Base-by-base conservation (phyloP, 371 early-diverging fungal genomes). In the Mortierella sp. region DNA sequence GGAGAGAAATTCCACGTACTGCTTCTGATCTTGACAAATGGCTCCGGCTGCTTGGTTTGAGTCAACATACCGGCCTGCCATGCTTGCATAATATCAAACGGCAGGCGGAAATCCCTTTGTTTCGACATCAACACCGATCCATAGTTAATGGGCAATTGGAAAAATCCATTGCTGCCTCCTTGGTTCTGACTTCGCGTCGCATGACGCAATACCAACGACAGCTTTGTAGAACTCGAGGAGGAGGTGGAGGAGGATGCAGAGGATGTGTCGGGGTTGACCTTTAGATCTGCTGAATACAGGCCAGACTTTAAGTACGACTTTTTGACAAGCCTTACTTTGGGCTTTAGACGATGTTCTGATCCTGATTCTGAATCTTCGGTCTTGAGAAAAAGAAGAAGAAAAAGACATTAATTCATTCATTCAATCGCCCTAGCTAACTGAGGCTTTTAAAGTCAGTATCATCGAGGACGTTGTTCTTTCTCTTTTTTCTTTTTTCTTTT, bases 141-240 rank as follows among this genome's bases (percentile, higher is more conserved):
- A 52, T 84, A 84, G 67, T 87, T 84, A n/a, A 87, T 84, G 12
- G 90, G 90, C 30, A 87, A 55, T n/a, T 76, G 77, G 50, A 87
- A 75, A 53, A 69, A 69, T 37, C 37, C 37, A 37, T 4, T 9
- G 9, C 9, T 26, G 53, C 53, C 21, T 9, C 53, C 50, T 4
- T 2, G 16, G n/a, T 3, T 50, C 37, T 37, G 37, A 37, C 37
- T 37, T 37, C 37, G 37, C 5, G 37, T 37, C 37, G 37, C 37
- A 37, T 37, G 37, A 37, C 37, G 37, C 37, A 37, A 37, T 9
- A 50, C 50, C 6, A 14, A 16, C 50, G 50, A 50, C 14, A 50
- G 7, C n/a, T 16, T 21, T 16, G 16, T 12, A 46, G 46, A 46
- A 46, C 12, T 12, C 16, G 51, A 18, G 21, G 51, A 51, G 6